phyloP scores from a whole-genome alignment of 2,329 filamentous ascomycete genomes.

The Arthrobotrys megalospora region DNA sequence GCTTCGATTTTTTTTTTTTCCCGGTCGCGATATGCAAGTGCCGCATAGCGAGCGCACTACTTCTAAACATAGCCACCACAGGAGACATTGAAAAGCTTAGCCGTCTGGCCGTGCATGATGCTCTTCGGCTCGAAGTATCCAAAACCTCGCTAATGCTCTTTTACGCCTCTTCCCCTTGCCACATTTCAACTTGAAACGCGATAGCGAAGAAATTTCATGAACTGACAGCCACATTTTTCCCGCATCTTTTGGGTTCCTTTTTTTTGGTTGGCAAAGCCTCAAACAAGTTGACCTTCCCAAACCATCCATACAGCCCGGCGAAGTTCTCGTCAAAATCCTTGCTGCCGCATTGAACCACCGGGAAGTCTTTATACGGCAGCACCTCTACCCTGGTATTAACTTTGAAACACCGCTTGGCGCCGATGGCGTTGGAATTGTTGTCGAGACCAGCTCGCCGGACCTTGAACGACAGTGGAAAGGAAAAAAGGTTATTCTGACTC shows the following conservation, averaged over 20 bases:
- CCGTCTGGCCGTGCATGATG: slow-evolving; percentile 35
- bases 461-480: slow-evolving; percentile 73
- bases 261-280: slow-evolving; percentile 67
- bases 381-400: slow-evolving; percentile 87
- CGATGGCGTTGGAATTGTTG: slow-evolving; percentile 84
- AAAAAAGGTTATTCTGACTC: slow-evolving; percentile 83
- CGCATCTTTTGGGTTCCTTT: slow-evolving; percentile 31
- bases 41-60: slow-evolving; percentile 52
- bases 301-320: slow-evolving; percentile 74
- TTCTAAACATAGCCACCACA: slow-evolving; percentile 60
- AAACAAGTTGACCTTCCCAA: slow-evolving; percentile 75
- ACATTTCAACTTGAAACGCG: slow-evolving; percentile 43
- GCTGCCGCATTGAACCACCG: slow-evolving; percentile 93
- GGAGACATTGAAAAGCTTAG: slow-evolving; percentile 36
- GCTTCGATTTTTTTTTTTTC: slow-evolving; percentile 15
- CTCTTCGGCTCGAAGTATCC: slow-evolving; percentile 58
- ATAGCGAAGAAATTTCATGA: slow-evolving; percentile 27
- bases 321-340: slow-evolving; percentile 82
- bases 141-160: slow-evolving; percentile 59
- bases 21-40: slow-evolving; percentile 43
- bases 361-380: slow-evolving; percentile 93
- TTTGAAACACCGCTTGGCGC: slow-evolving; percentile 82
- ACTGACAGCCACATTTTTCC: slow-evolving; percentile 49
- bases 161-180: slow-evolving; percentile 35
- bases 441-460: slow-evolving; percentile 74